phyloP scores from a whole-genome alignment of 495 filamentous ascomycete genomes.

The Neurospora sp. region DNA sequence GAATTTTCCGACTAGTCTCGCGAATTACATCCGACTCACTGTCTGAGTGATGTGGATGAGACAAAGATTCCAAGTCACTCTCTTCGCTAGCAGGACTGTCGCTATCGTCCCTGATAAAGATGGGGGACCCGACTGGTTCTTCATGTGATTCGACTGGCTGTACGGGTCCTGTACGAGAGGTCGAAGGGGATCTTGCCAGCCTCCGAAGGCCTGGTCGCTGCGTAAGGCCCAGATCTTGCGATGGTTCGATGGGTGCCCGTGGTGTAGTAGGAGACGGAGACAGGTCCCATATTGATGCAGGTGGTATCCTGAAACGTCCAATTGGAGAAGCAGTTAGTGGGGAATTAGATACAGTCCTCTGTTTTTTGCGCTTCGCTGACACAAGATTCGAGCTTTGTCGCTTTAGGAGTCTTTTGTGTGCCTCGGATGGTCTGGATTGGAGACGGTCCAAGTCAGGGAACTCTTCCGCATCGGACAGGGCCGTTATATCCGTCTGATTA shows the following conservation, averaged over 20 bases:
- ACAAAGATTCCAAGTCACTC: constrained; percentile 9
- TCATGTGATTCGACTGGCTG: not conserved
- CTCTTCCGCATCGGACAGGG: constrained; percentile 28
- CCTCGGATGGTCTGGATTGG: constrained; percentile 3
- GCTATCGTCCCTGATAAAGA: constrained; percentile 10
- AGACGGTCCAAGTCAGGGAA: constrained; percentile 27
- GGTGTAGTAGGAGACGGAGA: constrained; percentile 12
- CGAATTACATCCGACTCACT: constrained; percentile 37
- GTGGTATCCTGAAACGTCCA: constrained; percentile 6
- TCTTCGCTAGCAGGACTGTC: not conserved
- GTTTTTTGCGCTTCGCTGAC: constrained; percentile 13
- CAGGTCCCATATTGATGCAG: constrained; percentile 9
- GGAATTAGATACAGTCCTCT: constrained; percentile 10
- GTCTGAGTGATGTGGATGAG: constrained; percentile 14
- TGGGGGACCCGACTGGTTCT: not conserved
- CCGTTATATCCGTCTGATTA: constrained; percentile 20
- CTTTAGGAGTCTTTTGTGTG: constrained; percentile 8
- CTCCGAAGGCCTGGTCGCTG: not conserved
- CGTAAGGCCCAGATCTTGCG: constrained; percentile 3
- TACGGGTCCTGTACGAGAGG: not conserved
- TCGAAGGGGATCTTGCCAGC: not conserved
- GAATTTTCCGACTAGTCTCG: constrained; percentile 45
- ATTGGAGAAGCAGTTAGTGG: constrained; percentile 13
- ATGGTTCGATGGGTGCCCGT: not conserved
- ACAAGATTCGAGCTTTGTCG: constrained; percentile 8